Percentiles rank a stretch among this genome's conserved stretches.
phyloP scores from a whole-genome alignment of 495 filamentous ascomycete genomes.

The Lepidopterella palustris region DNA sequence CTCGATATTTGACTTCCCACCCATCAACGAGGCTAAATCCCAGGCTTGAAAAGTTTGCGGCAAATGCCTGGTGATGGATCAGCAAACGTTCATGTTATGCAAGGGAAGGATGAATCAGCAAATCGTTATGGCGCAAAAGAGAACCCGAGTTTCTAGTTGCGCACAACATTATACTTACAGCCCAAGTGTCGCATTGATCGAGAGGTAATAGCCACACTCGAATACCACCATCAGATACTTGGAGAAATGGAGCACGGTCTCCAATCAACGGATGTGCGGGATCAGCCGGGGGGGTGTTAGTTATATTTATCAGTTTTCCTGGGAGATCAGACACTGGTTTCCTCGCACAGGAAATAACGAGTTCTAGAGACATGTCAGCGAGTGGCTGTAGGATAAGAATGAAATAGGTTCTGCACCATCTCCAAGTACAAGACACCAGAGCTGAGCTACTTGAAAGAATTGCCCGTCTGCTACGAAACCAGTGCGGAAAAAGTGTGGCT shows the following conservation, averaged over 20 bases:
- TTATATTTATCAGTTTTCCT: conserved; percentile 2
- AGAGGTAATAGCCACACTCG: conserved; percentile 9
- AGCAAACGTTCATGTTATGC: background rate
- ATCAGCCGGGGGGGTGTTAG: conserved; percentile 4
- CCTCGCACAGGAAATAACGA: conserved; percentile 4
- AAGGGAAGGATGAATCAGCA: background rate
- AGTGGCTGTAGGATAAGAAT: background rate
- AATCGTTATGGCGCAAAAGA: background rate
- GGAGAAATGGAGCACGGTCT: conserved; percentile 1
- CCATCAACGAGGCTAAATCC: conserved; percentile 11
- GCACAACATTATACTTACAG: background rate
- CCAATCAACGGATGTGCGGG: background rate
- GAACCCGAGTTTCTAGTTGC: background rate
- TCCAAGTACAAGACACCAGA: conserved; percentile 12
- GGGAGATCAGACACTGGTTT: conserved; percentile 3
- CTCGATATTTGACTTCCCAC: conserved; percentile 9
- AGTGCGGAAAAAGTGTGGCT: background rate
- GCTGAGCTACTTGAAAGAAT: conserved; percentile 11
- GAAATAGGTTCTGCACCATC: background rate
- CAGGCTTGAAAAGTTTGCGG: background rate
- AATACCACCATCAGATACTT: conserved; percentile 6
- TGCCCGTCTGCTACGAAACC: background rate
- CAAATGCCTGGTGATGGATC: background rate
- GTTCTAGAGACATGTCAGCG: background rate
- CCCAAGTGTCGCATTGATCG: conserved; percentile 7